Base-by-base conservation (phyloP, 2,329 filamentous ascomycete species). In the Myriosclerotinia duriaeana region DNA sequence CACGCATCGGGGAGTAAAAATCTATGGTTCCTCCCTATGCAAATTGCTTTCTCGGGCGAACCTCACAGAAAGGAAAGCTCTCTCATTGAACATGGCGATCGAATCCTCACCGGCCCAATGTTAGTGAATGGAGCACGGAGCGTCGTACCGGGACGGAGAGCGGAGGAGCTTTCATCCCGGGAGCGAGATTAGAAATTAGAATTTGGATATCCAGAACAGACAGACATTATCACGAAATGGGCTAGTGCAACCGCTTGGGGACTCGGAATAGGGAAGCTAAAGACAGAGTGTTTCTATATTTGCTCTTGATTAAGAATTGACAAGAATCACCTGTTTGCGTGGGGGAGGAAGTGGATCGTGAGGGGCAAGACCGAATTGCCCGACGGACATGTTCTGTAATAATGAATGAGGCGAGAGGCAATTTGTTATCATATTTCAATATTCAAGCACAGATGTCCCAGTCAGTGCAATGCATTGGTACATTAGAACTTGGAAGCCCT, bases 11-110 rank as follows among this genome's bases (percentile, higher is more conserved):
- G 34, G 50, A 44, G 38, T 34, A 34, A 60, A 50, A 42, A 52
- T 34, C 44, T 46, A 53, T 48, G 42, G 63, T 65, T 65, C 63
- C 63, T 65, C 63, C 54, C 42, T 65, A 65, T 60, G 26, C 53
- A 65, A 65, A 65, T 59, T 65, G 55, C 63, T 42, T 53, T 64
- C 38, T 40, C 46, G 34, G 26, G 59, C 53, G 50, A 63, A 52
- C 36, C 63, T 48, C 53, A 36, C 53, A 34, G 53, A 40, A 60
- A 42, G 53, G 54, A 65, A 46, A n/a, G 30, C 53, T 50, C 63
- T 65, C 26, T 58, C 26, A 50, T 38, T 26, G 53, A 58, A n/a
- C n/a, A 65, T 65, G 53, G 42, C 53, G 63, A 65, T 59, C 53
- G 14, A 40, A 30, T 30, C 30, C 17, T n/a, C 50, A 42, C 36